These are phyloP conservation scores for Microsporum ferrugineum DNA, from an alignment of 2,329 filamentous ascomycete species.

Conservation along the genomic window DNA sequence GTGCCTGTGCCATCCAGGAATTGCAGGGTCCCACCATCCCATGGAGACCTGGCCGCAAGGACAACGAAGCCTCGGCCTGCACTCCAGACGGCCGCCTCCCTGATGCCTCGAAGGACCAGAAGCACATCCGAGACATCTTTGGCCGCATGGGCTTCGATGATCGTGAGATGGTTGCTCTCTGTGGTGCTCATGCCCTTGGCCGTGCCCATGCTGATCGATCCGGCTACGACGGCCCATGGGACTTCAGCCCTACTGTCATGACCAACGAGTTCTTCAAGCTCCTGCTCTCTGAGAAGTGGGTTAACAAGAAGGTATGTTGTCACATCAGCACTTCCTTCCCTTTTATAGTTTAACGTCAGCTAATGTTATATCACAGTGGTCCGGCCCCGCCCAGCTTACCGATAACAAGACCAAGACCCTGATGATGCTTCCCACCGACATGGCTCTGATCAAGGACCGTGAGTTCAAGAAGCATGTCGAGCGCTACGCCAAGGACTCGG, in stretches of 20 bases:
- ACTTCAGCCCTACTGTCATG: conserved; percentile 78
- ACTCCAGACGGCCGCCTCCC: conserved; percentile 87
- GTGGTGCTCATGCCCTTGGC: conserved; percentile 75
- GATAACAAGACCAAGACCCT: conserved; percentile 76
- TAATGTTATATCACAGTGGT: conserved; percentile 44
- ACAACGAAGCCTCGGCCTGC: conserved; percentile 71
- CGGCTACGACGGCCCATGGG: conserved; percentile 83
- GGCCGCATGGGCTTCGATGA: conserved; percentile 96
- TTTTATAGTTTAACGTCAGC: neutral
- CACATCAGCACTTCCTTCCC: neutral
- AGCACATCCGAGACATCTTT: conserved; percentile 86
- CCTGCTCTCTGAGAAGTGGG: conserved; percentile 84
- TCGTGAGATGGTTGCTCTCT: conserved; percentile 85
- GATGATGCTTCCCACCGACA: conserved; percentile 96
- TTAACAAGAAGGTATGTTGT: conserved; percentile 51
- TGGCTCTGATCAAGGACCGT: conserved; percentile 80
- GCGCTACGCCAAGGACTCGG: conserved; percentile 83
- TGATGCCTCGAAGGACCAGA: conserved; percentile 64
- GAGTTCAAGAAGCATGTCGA: conserved; percentile 68
- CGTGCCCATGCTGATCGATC: conserved; percentile 83
- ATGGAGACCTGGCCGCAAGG: conserved; percentile 74
- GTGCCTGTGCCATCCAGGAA: conserved; percentile 80
- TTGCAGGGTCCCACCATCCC: conserved; percentile 82
- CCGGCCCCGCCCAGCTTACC: conserved; percentile 81
- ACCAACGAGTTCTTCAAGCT: conserved; percentile 94